Evolutionary conservation across 352 stramenopile genomes (phyloP).

Genomic region (Detonula confervacea): DNA sequence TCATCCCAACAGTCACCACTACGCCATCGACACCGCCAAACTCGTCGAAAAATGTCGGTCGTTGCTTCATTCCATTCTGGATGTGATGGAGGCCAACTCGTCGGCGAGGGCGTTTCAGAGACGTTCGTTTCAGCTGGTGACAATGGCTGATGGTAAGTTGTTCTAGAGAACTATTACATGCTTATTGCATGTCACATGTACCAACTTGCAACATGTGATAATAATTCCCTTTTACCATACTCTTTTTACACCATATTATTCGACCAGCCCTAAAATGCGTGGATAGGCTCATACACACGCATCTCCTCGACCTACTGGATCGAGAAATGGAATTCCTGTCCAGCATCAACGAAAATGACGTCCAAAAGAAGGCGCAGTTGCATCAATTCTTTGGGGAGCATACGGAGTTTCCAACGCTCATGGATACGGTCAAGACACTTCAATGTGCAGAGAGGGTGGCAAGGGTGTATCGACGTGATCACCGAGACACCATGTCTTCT

Average conservation of each 20-base stretch:
- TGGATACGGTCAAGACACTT: slow-evolving; percentile 44
- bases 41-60: slow-evolving; percentile 48
- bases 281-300: slow-evolving; percentile 50
- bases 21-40: slow-evolving; percentile 51
- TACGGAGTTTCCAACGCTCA: slow-evolving; percentile 45
- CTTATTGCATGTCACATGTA: background rate
- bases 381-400: slow-evolving; percentile 56
- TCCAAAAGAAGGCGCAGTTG: slow-evolving; percentile 18
- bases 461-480: slow-evolving; percentile 22
- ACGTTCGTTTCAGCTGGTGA: slow-evolving; percentile 26
- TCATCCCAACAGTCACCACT: slow-evolving; percentile 39
- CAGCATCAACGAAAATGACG: slow-evolving; percentile 23
- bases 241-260: slow-evolving; percentile 7
- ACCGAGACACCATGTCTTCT: background rate
- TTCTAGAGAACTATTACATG: background rate
- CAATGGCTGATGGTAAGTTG: slow-evolving; percentile 45
- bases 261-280: slow-evolving; percentile 47
- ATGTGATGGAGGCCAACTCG: slow-evolving; percentile 32
- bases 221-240: too few species aligned
- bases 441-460: slow-evolving; percentile 27
- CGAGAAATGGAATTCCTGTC: slow-evolving; percentile 60
- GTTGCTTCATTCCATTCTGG: slow-evolving; percentile 42
- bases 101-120: slow-evolving; percentile 18
- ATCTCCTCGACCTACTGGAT: slow-evolving; percentile 50
- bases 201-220: background rate